Base-by-base conservation (phyloP, 2,329 filamentous ascomycete genomes). In the Fusarium nematophilum region DNA sequence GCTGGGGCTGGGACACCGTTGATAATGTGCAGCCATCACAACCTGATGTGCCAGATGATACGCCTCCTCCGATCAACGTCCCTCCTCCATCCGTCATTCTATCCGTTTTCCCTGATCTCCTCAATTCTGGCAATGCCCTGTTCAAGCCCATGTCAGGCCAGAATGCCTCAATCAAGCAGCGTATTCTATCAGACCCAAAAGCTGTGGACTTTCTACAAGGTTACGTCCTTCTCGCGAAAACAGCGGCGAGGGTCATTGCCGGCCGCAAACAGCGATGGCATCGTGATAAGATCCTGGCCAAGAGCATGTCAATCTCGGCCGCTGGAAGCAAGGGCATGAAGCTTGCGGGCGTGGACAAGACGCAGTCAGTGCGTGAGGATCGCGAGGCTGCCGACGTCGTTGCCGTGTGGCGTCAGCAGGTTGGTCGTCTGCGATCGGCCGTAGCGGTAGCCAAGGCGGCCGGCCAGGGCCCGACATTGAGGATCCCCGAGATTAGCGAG, bases 181-280 rank as follows among this genome's bases (percentile, higher is more conserved):
- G 83, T 46, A 81, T 92, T 13, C 77, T 92, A 17, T 82, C 86
- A 4, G 83, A 90, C 51, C 80, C 86, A 2, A 81, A 81, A 23
- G 87, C 88, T 0, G 76, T 87, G 9, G 74, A 80, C 5, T 93
- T 91, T 62, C 79, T 93, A 1, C 78, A 80, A 43, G 85, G 82
- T 21, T 91, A 90, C 62, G 75, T 93, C 4, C 79, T 79, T 53
- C 76, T 92, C 5, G 85, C 84, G 1, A 82, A 81, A 3, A 90
- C 92, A 9, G 88, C 90, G 18, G 91, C 87, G n/a, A 90, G 89
- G 37, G 84, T 97, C 43, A 88, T 97, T 53, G 90, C 91, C 2
- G 94, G 93, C 9, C 88, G 94, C 53, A 93, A 91, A 69, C 79
- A 90, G 45, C 89, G 94, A 52, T 98, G 94, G 94, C 94, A 96